Conservation (phyloP, 352 stramenopile species). For the Pythium guiyangense region DNA sequence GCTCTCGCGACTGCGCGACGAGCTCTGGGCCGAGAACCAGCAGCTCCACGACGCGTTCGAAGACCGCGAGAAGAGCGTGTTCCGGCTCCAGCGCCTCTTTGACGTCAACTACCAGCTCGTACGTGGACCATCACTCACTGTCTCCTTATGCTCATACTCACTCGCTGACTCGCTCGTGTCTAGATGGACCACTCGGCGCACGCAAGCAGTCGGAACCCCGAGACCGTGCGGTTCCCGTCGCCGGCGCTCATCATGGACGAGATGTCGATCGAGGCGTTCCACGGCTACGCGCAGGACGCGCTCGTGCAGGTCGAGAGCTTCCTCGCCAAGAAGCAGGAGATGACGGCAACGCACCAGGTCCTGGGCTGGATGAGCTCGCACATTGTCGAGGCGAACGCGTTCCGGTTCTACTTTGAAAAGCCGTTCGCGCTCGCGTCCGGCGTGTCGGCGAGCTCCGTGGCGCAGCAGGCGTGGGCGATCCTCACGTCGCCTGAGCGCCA, state of each 20-base stretch:
- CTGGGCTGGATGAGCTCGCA: constrained; percentile 48
- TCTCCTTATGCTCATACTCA: background rate
- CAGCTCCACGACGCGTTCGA: constrained; percentile 49
- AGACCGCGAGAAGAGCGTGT: constrained; percentile 47
- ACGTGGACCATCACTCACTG: background rate
- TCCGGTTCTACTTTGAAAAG: constrained; percentile 56
- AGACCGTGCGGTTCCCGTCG: constrained; percentile 23
- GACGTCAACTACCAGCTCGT: constrained; percentile 54
- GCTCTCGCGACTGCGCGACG: constrained; percentile 35
- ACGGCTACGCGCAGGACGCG: constrained; percentile 36
- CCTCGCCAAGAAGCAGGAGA: constrained; percentile 31
- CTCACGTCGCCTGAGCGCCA: constrained; percentile 37
- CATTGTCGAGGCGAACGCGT: constrained; percentile 40
- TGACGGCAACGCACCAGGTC: constrained; percentile 44
- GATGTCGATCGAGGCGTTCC: constrained; percentile 50
- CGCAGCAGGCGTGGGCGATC: constrained; percentile 35
- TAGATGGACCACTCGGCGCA: constrained; percentile 49
- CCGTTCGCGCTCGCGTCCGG: constrained; percentile 23
- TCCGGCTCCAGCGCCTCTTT: constrained; percentile 48
- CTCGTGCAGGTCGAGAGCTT: constrained; percentile 36
- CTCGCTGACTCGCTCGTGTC: background rate
- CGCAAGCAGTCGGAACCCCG: constrained; percentile 19
- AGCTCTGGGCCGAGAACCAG: constrained; percentile 48
- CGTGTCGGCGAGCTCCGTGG: constrained; percentile 20
- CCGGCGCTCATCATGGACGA: constrained; percentile 56